These are phyloP conservation scores for Multifurca ochricompacta DNA, from an alignment of 768 basidiomycete species.

Conservation along the genomic window DNA sequence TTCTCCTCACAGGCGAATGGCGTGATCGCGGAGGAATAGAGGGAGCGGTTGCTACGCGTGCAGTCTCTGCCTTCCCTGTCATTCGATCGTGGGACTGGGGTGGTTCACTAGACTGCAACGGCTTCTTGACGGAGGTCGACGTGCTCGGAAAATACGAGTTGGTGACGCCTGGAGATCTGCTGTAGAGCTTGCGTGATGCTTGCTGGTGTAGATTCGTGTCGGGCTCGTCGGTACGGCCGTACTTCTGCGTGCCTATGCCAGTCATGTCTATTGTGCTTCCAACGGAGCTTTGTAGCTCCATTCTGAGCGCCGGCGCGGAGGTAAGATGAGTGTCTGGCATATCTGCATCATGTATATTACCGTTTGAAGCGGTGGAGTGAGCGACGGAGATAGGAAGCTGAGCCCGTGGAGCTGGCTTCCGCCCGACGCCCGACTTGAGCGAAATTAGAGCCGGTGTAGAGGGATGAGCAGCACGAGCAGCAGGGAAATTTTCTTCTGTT, in stretches of 20 bases:
- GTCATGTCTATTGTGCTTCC: constrained; percentile 54
- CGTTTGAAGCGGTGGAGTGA: constrained; percentile 22
- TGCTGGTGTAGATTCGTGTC: constrained; percentile 23
- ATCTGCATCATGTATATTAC: constrained; percentile 21
- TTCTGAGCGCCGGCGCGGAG: constrained; percentile 21
- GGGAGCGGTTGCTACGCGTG: not conserved
- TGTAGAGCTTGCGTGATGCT: constrained; percentile 7
- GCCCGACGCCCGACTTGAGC: constrained; percentile 35
- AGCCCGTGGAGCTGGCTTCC: constrained; percentile 57
- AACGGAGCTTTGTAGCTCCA: constrained; percentile 44
- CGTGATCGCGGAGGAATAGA: not conserved
- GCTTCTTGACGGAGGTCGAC: constrained; percentile 2
- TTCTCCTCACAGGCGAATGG: constrained; percentile 18
- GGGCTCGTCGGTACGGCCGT: constrained; percentile 17
- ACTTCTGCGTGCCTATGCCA: constrained; percentile 43
- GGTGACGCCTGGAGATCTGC: not conserved
- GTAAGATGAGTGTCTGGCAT: not conserved
- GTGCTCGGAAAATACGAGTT: constrained; percentile 13
- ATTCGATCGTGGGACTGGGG: not conserved
- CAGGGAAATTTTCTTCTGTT: constrained; percentile 13
- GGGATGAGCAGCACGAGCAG: constrained; percentile 10
- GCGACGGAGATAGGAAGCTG: constrained; percentile 54
- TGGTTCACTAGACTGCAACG: not conserved
- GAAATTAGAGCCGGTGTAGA: constrained; percentile 22
- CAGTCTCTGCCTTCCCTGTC: not conserved